phyloP scores from a whole-genome alignment of 176 grass and related monocot genomes.

The Tillandsia fasciculata region DNA sequence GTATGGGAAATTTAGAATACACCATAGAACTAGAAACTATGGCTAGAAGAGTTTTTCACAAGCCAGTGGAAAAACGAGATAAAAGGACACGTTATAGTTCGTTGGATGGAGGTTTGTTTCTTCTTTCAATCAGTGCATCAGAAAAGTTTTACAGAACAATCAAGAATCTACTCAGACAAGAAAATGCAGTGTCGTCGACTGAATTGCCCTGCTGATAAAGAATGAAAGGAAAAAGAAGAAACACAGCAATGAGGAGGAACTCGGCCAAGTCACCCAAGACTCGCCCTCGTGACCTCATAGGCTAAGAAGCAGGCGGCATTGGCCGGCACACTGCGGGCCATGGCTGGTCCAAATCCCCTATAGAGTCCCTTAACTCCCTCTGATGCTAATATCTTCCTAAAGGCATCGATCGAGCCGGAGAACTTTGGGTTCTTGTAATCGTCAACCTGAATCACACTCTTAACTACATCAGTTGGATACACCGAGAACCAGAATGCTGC shows the following conservation, averaged over 20 bases:
- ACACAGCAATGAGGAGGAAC: background rate
- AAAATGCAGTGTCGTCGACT: background rate
- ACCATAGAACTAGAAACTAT: too few species aligned
- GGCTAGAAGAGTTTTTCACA: too few species aligned
- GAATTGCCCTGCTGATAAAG: background rate
- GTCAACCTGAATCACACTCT: slow-evolving; percentile 91
- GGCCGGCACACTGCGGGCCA: slow-evolving; percentile 69
- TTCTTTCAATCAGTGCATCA: background rate
- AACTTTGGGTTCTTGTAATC: slow-evolving; percentile 76
- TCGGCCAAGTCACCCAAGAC: slow-evolving; percentile 38
- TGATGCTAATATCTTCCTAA: slow-evolving; percentile 57
- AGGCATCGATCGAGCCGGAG: slow-evolving; percentile 48
- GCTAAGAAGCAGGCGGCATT: slow-evolving; percentile 77
- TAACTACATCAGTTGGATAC: slow-evolving; percentile 74
- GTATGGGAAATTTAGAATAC: too few species aligned
- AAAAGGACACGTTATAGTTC: background rate
- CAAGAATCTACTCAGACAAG: background rate
- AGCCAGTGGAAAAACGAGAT: too few species aligned
- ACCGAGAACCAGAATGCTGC: slow-evolving; percentile 59
- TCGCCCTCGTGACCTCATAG: slow-evolving; percentile 55
- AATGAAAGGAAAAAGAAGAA: slow-evolving; percentile 3
- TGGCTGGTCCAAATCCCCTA: slow-evolving; percentile 75
- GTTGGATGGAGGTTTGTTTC: background rate
- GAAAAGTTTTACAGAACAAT: background rate
- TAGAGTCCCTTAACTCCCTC: slow-evolving; percentile 69